Base-by-base conservation (phyloP, 768 basidiomycete species). In the Lentinula raphanica region DNA sequence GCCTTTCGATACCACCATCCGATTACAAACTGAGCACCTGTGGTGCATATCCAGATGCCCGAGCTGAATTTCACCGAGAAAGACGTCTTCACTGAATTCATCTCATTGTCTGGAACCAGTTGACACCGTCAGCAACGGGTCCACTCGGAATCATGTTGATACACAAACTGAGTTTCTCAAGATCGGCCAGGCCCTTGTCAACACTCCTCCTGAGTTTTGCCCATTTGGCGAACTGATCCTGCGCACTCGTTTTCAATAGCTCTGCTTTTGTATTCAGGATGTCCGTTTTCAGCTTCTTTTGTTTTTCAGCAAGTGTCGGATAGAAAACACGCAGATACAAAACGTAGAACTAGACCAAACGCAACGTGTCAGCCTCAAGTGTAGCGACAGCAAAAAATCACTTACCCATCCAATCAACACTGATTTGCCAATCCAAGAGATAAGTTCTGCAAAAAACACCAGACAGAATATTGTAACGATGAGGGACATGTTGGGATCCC, bases 181-280 rank as follows among this genome's bases (percentile, higher is more conserved):
- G 78, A 56, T 99, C 94, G 39, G 85, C 82, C 17, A 97, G 71
- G 19, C 89, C 92, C 72, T 96, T 98, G 75, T 98, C 96, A 45
- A 98, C 84, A 64, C 82, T 92, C 63, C 97, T 74, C 65, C 90
- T 76, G 67, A 98, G 74, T 74, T 94, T 94, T 48, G 96, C 96
- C 96, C 97, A 98, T 74, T 94, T 98, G 19, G 94, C 92, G 69
- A 99, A 99, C 67, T 98, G 92, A 67, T 98, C 95, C 69, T 98
- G 97, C 17, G 94, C 90, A 65, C 91, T 94, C 32, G 94, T 98
- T 68, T 86, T 85, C 61, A 88, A 71, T 3, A 98, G 84, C 68
- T 98, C 93, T 25, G 88, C 79, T 73, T 95, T 95, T 36, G 85
- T 87, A 28, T 74, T 70, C 44, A 98, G 77, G 29, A 98, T 83